Evolutionary conservation across 169 alveolate genomes (phyloP), one percentile per base, ranked within the genome.

Genomic region (Plasmodium adleri): DNA sequence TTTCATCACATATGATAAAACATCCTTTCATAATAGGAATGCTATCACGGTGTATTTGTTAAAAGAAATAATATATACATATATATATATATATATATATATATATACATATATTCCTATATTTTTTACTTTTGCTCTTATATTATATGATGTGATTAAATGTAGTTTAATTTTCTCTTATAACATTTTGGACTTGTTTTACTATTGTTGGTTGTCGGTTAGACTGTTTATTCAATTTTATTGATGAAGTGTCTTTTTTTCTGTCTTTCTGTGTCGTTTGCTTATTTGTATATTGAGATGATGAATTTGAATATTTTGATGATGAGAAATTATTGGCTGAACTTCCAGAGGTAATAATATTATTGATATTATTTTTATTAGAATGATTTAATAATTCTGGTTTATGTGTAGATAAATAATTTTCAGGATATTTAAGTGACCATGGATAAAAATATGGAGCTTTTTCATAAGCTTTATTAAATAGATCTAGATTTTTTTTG

Each of bases 391-490:
- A 5, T 10, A 3, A 8, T 10, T 10, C 15, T 8, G 62, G 15
- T 54, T 10, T 54, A 4, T 54, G 12, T 54, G 15, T 54, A 26
- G 59, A 12, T 50, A 12, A 12, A 58, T 76, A 49, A 3, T 10
- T 64, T 56, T 76, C 60, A 4, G 91, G 73, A 49, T 83, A 56
- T 22, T 50, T 45, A 28, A 83, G 15, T 49, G 45, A 58, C 91
- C 91, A 83, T 15, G 80, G 85, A 49, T 83, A 83, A 47, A 67
- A 20, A 20, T 22, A 17, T 2, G 45, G 13, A n/a, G 54, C 91
- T 5, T 32, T 56, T 17, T 83, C 91, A 68, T 68, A 70, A n/a
- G 54, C 80, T 7, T 20, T 45, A 70, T 83, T 58, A 52, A 83
- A 10, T 15, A 28, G n/a, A 2, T 83, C 59, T 72, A 83, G 24